Conservation (phyloP, 805 yeast genomes). For the Wickerhamiella musiphila region DNA sequence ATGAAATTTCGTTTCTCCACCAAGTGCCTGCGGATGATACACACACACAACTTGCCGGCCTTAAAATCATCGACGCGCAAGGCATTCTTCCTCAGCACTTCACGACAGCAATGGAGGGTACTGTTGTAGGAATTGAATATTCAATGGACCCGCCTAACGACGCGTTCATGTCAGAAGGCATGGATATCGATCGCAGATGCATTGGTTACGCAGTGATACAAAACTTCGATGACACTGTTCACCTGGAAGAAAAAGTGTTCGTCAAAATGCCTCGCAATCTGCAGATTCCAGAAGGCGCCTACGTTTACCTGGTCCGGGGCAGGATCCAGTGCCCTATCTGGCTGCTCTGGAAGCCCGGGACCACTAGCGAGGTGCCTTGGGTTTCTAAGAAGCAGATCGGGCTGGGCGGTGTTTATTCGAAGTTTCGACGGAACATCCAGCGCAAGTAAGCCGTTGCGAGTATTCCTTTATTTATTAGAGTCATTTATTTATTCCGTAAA, state of each 20-base stretch:
- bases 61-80: constrained; percentile 13
- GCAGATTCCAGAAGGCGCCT: too few species aligned
- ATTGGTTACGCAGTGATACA: constrained; percentile 48
- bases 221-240: constrained; percentile 42
- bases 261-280: too few species aligned
- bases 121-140: too few species aligned
- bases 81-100: constrained; percentile 14
- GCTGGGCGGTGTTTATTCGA: constrained; percentile 40
- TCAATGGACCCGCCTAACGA: too few species aligned
- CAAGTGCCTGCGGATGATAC: constrained; percentile 12
- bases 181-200: constrained; percentile 19
- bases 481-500: neutral
- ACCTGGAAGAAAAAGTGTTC: too few species aligned
- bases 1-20: too few species aligned
- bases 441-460: constrained; percentile 8
- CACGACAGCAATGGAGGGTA: too few species aligned
- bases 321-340: constrained; percentile 47
- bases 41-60: constrained; percentile 10
- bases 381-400: constrained; percentile 20
- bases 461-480: neutral
- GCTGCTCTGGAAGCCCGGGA: constrained; percentile 27
- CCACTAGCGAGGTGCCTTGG: constrained; percentile 27
- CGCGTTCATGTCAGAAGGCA: too few species aligned
- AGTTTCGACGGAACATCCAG: constrained; percentile 36
- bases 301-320: constrained; percentile 42